These are phyloP conservation scores for Ganoderma lucidum DNA, from an alignment of 1,284 basidiomycete species.

Conservation along the genomic window DNA sequence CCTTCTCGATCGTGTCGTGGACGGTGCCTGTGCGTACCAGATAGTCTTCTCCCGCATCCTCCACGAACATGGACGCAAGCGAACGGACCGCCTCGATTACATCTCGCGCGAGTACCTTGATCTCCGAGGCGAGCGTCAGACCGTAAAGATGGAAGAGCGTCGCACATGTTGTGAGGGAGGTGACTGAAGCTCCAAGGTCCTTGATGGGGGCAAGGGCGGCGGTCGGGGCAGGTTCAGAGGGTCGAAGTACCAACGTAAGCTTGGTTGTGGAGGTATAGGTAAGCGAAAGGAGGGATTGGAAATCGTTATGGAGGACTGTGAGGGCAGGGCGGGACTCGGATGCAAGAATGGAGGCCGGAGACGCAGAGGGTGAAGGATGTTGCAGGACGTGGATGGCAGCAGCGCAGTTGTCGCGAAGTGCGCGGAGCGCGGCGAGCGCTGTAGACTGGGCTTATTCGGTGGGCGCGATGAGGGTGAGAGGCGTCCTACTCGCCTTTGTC, in stretches of 20 bases:
- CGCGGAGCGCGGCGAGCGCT: slow-evolving; percentile 36
- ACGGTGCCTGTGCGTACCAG: slow-evolving; percentile 68
- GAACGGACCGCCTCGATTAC: slow-evolving; percentile 56
- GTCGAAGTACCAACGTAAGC: slow-evolving; percentile 70
- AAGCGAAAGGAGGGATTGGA: slow-evolving; percentile 66
- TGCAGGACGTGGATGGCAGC: slow-evolving; percentile 48
- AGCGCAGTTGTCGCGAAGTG: slow-evolving; percentile 52
- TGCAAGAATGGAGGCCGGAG: slow-evolving; percentile 30
- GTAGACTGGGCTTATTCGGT: slow-evolving; percentile 30
- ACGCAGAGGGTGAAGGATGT: slow-evolving; percentile 22
- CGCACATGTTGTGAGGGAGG: slow-evolving; percentile 66
- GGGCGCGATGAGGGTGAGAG: slow-evolving; percentile 2
- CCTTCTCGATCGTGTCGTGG: slow-evolving; percentile 69
- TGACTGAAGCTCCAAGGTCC: slow-evolving; percentile 62
- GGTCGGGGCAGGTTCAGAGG: slow-evolving; percentile 61
- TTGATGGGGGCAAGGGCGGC: slow-evolving; percentile 64
- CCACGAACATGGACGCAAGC: slow-evolving; percentile 50
- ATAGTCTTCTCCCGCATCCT: slow-evolving; percentile 50
- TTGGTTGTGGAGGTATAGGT: slow-evolving; percentile 71
- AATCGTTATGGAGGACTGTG: slow-evolving; percentile 59
- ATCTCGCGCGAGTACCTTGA: slow-evolving; percentile 49
- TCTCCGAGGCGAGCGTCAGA: slow-evolving; percentile 59
- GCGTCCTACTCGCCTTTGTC: slow-evolving; percentile 33
- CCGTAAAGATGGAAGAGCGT: slow-evolving; percentile 64
- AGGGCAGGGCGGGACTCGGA: slow-evolving; percentile 41